Base-by-base conservation (phyloP, 192 early-diverging fungal genomes). In the Cetraspora pellucida region DNA sequence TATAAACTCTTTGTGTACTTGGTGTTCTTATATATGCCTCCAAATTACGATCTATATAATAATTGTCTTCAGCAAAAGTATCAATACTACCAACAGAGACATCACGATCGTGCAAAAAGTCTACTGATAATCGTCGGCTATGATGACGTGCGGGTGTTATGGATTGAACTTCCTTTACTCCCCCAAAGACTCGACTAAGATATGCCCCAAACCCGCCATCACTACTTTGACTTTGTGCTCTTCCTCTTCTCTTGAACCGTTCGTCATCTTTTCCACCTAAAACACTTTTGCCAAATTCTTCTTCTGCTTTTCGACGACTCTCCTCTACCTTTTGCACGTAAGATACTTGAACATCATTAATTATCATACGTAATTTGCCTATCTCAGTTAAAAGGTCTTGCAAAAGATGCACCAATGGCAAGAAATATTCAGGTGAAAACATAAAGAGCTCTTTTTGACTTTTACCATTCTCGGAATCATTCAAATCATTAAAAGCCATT, bases 301-400 rank as follows among this genome's bases (percentile, higher is more conserved):
- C 82, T 64, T 89, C 88, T 1, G 86, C 87, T 45, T 78, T 79
- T 19, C 81, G 78, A 9, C 83, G 80, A 69, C 80, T 83, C 31
- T 88, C 82, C 59, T 88, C 87, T 21, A 89, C 85, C 50, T 88
- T 87, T 16, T 74, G 85, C 19, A 89, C 85, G 79, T 89, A 88
- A 25, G 82, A 84, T 16, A 85, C 83, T 58, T 89, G 88, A n/a
- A 89, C 71, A 47, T 89, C 85, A 80, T 89, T 89, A 73, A 88
- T 78, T 3, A 86, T 88, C 74, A 85, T 85, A 23, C 84, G 72
- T 43, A 88, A 71, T 10, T 85, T 79, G 28, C 84, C 83, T 61
- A 87, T 82, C 67, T 89, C 87, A 1, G 77, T 77, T 28, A 89
- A 74, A 60, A 87, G 73, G 21, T 83, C 81, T 74, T 88, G 85